phyloP scores from a whole-genome alignment of 306 rosid genomes.

The Arachis stenosperma region DNA sequence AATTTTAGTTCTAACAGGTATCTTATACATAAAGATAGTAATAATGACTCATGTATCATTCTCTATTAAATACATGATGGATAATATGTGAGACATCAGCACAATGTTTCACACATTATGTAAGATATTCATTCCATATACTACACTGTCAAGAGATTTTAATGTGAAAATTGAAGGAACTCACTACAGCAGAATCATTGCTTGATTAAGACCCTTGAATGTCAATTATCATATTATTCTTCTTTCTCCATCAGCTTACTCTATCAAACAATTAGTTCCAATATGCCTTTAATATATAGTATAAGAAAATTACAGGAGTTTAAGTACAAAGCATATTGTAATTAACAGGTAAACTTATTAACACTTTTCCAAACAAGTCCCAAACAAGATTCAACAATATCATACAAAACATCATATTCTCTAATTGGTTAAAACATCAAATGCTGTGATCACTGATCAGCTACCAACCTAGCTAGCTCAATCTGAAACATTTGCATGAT shows the following conservation, averaged over 20 bases:
- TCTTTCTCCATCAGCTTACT: background rate
- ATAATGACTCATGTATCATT: no score
- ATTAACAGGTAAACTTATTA: background rate
- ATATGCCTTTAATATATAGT: background rate
- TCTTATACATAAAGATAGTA: no score
- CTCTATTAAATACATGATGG: no score
- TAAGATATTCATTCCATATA: no score
- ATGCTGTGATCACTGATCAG: conserved; percentile 3
- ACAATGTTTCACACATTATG: no score
- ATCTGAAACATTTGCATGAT: conserved; percentile 20
- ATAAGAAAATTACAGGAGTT: no score
- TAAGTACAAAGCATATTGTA: background rate
- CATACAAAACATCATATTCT: conserved; percentile 20
- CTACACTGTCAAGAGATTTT: background rate
- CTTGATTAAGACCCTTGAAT: background rate
- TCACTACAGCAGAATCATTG: background rate
- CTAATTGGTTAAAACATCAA: conserved; percentile 25
- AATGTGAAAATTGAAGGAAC: background rate
- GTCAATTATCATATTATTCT: background rate
- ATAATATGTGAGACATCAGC: no score
- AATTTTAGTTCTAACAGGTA: no score
- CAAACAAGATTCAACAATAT: conserved; percentile 17
- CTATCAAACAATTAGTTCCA: background rate
- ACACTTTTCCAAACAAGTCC: conserved; percentile 2
- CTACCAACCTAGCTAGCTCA: conserved; percentile 21